phyloP scores from a whole-genome alignment of 2,329 filamentous ascomycete species.

The Corinectria fuckeliana region DNA sequence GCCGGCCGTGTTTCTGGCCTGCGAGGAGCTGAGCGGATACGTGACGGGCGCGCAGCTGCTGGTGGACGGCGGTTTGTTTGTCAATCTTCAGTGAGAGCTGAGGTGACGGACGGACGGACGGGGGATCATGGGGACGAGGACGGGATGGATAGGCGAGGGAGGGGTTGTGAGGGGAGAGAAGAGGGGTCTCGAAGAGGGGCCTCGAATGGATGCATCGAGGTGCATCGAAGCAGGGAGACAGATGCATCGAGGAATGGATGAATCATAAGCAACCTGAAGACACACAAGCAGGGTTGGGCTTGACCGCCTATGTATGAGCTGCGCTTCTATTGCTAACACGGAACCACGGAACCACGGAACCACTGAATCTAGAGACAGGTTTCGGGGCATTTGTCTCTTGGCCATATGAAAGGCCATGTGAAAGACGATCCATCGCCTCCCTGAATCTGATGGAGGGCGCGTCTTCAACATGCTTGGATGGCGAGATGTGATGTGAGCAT shows the following conservation, averaged over 20 bases:
- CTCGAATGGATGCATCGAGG: neutral
- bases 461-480: neutral
- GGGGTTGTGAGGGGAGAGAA: too few species aligned
- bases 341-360: neutral
- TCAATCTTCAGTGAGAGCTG: slow-evolving; percentile 74
- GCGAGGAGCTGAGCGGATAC: slow-evolving; percentile 78
- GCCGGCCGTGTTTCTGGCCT: slow-evolving; percentile 84
- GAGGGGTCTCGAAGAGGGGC: slow-evolving; percentile 11
- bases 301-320: neutral
- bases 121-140: slow-evolving; percentile 11
- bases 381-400: neutral
- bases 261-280: neutral
- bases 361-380: neutral
- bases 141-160: slow-evolving; percentile 1
- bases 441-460: neutral
- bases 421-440: neutral
- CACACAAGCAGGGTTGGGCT: neutral
- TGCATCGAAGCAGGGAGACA: neutral
- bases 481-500: neutral
- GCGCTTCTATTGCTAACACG: neutral
- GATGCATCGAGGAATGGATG: neutral
- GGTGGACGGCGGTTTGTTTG: slow-evolving; percentile 88
- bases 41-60: slow-evolving; percentile 83
- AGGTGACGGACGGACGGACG: slow-evolving; percentile 25
- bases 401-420: slow-evolving; percentile 2